A percentile compares a stretch with the other conserved stretches of the same genome.
These are phyloP conservation scores for Triticum turgidum DNA, from an alignment of 176 grass and related monocot genomes.

Conservation along the genomic window DNA sequence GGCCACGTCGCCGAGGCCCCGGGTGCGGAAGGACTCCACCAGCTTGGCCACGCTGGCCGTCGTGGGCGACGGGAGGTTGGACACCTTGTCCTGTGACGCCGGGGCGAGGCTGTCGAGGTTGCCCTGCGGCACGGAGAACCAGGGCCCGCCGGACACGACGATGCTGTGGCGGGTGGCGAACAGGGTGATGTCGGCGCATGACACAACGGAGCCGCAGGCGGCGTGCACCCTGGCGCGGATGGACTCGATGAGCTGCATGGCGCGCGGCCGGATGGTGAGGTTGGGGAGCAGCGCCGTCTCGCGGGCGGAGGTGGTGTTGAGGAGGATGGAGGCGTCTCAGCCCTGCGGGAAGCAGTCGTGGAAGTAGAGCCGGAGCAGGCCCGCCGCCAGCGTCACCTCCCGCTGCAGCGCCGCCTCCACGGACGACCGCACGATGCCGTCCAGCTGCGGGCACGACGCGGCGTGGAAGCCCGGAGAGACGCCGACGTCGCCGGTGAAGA, in stretches of 20 bases:
- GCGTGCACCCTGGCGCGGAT: constrained; percentile 36
- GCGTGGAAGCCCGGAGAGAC: background rate
- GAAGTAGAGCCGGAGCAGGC: constrained; percentile 47
- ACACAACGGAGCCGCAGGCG: constrained; percentile 31
- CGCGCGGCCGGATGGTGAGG: constrained; percentile 29
- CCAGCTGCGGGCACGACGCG: background rate
- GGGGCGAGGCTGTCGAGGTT: constrained; percentile 16
- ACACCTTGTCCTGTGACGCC: background rate
- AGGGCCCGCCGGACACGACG: background rate
- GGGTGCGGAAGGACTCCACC: background rate
- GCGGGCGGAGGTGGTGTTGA: background rate
- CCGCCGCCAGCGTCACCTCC: background rate
- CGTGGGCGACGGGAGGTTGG: background rate
- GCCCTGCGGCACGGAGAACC: background rate
- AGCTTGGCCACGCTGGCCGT: background rate
- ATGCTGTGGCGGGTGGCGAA: constrained; percentile 33
- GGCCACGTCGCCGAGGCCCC: background rate
- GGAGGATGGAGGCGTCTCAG: constrained; percentile 51
- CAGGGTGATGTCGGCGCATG: constrained; percentile 48
- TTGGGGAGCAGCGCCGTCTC: constrained; percentile 27
- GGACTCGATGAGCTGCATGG: constrained; percentile 39
- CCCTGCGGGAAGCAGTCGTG: constrained; percentile 74
- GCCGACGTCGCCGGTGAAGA: background rate
- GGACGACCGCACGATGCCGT: background rate
- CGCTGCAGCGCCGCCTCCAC: background rate